Evolutionary conservation across 2,329 filamentous ascomycete genomes (phyloP).

Genomic region (Thelonectria rubi): DNA sequence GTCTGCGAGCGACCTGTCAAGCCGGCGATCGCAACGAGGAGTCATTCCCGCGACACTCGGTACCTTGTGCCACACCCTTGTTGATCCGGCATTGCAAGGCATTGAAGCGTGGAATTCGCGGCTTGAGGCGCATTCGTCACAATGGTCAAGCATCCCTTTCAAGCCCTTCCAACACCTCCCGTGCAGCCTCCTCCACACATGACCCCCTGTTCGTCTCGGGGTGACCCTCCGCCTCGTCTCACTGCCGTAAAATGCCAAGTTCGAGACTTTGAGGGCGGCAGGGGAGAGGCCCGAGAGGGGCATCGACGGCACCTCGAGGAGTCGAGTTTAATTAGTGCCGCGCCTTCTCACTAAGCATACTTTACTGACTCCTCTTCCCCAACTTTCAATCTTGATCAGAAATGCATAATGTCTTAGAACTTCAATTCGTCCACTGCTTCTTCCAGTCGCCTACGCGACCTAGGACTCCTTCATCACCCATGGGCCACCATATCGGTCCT

Average conservation of each 20-base stretch:
- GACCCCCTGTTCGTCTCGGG: constrained; percentile 21
- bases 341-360: constrained; percentile 11
- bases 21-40: not conserved
- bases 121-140: constrained; percentile 19
- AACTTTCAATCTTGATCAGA: constrained; percentile 1
- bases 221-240: constrained; percentile 14
- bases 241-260: constrained; percentile 4
- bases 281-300: not conserved
- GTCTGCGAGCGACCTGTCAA: not conserved
- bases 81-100: not conserved
- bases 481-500: not conserved
- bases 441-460: not conserved
- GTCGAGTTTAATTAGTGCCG: constrained; percentile 6
- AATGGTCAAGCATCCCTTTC: constrained; percentile 2
- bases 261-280: not conserved
- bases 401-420: not conserved
- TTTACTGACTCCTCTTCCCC: constrained; percentile 5
- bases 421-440: not conserved
- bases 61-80: constrained; percentile 1
- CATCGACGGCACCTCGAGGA: not conserved
- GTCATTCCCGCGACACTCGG: not conserved
- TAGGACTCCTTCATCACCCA: not conserved
- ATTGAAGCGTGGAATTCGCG: constrained; percentile 5
- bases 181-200: constrained; percentile 12
- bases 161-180: constrained; percentile 7